Base-by-base conservation (phyloP, 1,284 basidiomycete genomes). In the Trametes hirsuta region DNA sequence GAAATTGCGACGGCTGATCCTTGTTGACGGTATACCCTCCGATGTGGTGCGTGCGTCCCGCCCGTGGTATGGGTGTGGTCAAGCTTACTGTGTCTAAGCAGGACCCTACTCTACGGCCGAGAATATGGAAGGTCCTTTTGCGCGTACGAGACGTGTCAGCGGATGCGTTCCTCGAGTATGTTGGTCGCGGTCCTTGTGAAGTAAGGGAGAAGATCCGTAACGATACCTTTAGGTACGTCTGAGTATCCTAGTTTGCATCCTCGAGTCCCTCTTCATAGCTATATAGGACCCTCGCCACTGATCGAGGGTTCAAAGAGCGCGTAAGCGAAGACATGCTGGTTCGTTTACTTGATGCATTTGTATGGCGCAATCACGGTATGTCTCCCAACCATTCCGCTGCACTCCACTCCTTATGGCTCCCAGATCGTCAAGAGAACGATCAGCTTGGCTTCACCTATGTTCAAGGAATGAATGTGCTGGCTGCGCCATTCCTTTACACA, bases 391-490 rank as follows among this genome's bases (percentile, higher is more conserved):
- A 30, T 30, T 30, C 8, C 30, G 8, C 30, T 8, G 8, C 22
- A 35, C 25, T 35, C 47, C 24, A 36, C 35, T 25, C 44, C 44
- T 25, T 18, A 55, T 41, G 41, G 15, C 25, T 6, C 34, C 30
- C 48, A 92, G 90, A 92, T 70, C 80, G 85, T 65, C 87, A 89
- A 72, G 88, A 91, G 69, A 79, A 79, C 2, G 82, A 88, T 10
- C 86, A 87, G 55, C 81, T 93, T 18, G 90, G 88, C 8, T 96
- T 97, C 74, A 94, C 91, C 40, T 98, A 98, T 70, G 95, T 98
- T 10, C 96, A 97, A 76, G 96, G 96, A 37, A 98, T 98, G 95
- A 99, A 99, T 74, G 97, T 98, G 40, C 85, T 99, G 35, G 94
- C 95, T 15, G 97, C 97, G 0, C 97, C 97, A 0, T 98, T 98